A percentile compares a stretch with the other conserved stretches of the same genome.
Conservation (phyloP, 805 yeast species). For the Candida oleophila region DNA sequence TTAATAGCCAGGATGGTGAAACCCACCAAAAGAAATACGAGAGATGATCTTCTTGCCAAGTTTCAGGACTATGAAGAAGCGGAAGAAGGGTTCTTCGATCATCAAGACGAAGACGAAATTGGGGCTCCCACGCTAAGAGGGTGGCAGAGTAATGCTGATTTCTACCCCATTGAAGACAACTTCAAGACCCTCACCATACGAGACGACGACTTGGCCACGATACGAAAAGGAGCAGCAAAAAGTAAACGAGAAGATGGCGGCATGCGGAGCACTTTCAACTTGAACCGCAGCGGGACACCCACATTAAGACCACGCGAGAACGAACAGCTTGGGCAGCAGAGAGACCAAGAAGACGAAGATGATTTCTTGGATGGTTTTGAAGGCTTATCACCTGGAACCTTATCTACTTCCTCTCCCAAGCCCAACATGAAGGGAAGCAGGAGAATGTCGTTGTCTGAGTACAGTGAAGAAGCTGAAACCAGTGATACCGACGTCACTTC, state of each 20-base stretch:
- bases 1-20: not conserved
- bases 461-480: slow-evolving; percentile 30
- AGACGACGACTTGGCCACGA: slow-evolving; percentile 5
- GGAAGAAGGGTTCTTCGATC: slow-evolving; percentile 27
- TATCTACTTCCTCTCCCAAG: slow-evolving; percentile 26
- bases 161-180: slow-evolving; percentile 19
- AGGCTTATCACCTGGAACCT: slow-evolving; percentile 17
- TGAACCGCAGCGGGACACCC: slow-evolving; percentile 2
- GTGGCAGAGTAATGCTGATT: not conserved
- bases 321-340: not conserved
- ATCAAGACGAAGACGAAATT: slow-evolving; percentile 16
- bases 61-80: slow-evolving; percentile 19
- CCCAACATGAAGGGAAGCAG: slow-evolving; percentile 8
- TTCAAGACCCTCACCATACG: slow-evolving; percentile 22
- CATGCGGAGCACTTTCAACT: slow-evolving; percentile 8
- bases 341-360: not conserved
- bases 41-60: slow-evolving; percentile 20
- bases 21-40: slow-evolving; percentile 10
- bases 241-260: slow-evolving; percentile 3
- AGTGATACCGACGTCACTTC: slow-evolving; percentile 39
- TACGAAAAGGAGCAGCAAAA: not conserved
- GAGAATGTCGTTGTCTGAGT: slow-evolving; percentile 31
- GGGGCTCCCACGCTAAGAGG: slow-evolving; percentile 2
- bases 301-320: slow-evolving; percentile 1
- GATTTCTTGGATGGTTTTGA: slow-evolving; percentile 6